Evolutionary conservation across 2,329 filamentous ascomycete genomes (phyloP).

Genomic region (Stachybotrys chartarum): DNA sequence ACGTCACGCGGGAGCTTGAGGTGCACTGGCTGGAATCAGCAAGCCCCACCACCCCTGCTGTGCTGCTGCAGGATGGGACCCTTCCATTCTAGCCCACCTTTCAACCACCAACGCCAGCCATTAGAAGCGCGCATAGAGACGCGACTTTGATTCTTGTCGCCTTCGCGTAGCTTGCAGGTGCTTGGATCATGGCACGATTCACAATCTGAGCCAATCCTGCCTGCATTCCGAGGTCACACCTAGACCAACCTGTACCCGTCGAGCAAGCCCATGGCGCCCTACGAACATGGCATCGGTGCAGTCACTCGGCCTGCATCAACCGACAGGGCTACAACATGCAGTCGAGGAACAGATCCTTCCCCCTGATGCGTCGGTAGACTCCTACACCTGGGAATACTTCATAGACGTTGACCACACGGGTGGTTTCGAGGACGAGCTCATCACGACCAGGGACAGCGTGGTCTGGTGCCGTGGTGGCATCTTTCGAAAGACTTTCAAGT

Average conservation of each 20-base stretch:
- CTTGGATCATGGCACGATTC: not conserved
- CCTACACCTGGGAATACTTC: constrained; percentile 70
- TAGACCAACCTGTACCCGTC: not conserved
- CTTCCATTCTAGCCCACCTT: not conserved
- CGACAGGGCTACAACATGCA: constrained; percentile 75
- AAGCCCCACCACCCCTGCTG: not conserved
- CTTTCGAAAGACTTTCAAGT: constrained; percentile 78
- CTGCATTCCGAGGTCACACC: too few relatives aligned
- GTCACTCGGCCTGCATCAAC: constrained; percentile 86
- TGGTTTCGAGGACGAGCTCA: constrained; percentile 66
- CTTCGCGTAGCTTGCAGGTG: too few relatives aligned
- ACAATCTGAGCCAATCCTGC: not conserved
- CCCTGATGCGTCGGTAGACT: constrained; percentile 53
- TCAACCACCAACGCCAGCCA: not conserved
- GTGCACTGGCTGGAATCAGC: too few relatives aligned
- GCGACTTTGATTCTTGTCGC: too few relatives aligned
- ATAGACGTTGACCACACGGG: constrained; percentile 30
- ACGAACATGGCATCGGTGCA: constrained; percentile 75
- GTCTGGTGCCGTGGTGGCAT: constrained; percentile 85
- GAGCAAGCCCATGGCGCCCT: constrained; percentile 22
- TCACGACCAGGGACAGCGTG: constrained; percentile 68
- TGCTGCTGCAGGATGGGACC: not conserved
- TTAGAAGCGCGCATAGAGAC: not conserved
- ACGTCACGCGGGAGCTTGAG: constrained; percentile 18
- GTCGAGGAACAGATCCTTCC: constrained; percentile 73